These are phyloP conservation scores for Suillus decipiens DNA, from an alignment of 768 basidiomycete species.

Conservation along the genomic window DNA sequence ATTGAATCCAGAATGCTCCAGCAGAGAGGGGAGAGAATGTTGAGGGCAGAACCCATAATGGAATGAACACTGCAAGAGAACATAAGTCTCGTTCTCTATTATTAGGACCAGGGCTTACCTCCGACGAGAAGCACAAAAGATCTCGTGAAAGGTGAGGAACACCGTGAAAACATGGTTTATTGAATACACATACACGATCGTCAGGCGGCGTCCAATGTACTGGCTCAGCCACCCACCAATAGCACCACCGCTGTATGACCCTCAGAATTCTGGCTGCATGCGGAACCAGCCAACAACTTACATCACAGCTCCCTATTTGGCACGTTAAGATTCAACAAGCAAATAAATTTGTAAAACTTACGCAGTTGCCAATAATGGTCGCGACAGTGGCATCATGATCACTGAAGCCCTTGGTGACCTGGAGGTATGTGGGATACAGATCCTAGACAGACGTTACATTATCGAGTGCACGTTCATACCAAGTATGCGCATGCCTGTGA, in stretches of 20 bases:
- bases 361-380: slow-evolving; percentile 81
- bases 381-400: slow-evolving; percentile 63
- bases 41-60: slow-evolving; percentile 81
- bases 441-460: slow-evolving; percentile 42
- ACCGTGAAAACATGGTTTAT: not conserved
- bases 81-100: slow-evolving; percentile 1
- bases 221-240: slow-evolving; percentile 76
- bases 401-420: slow-evolving; percentile 61
- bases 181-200: slow-evolving; percentile 49
- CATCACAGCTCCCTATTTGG: slow-evolving; percentile 43
- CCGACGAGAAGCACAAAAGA: slow-evolving; percentile 56
- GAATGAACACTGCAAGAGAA: slow-evolving; percentile 51
- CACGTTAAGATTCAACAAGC: slow-evolving; percentile 5
- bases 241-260: slow-evolving; percentile 54
- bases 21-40: slow-evolving; percentile 71
- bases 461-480: not conserved
- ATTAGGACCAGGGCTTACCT: slow-evolving; percentile 23
- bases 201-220: slow-evolving; percentile 78
- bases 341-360: slow-evolving; percentile 27
- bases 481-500: slow-evolving; percentile 46
- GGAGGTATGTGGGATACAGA: slow-evolving; percentile 77
- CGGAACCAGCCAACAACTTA: slow-evolving; percentile 29
- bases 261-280: not conserved
- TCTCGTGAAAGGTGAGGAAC: slow-evolving; percentile 29
- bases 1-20: slow-evolving; percentile 84